Evolutionary conservation across 306 rosid species (phyloP).

Genomic region (Quercus suber): DNA sequence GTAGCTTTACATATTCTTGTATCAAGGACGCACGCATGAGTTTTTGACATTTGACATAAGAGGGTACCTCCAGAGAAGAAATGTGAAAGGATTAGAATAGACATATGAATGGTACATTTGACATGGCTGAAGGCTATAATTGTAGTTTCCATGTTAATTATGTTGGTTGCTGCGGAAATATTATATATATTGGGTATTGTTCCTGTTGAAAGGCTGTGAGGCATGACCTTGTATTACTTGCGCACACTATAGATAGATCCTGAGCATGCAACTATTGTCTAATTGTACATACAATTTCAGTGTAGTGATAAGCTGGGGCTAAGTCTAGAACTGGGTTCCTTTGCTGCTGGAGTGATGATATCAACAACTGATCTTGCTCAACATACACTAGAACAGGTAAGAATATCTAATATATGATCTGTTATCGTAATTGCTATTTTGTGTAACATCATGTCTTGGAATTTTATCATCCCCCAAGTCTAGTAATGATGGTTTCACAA

Average conservation of each 20-base stretch:
- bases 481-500: neutral
- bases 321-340: constrained; percentile 95
- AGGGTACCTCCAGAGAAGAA: neutral
- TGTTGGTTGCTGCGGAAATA: neutral
- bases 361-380: constrained; percentile 98
- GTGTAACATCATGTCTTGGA: neutral
- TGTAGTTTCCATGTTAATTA: neutral
- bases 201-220: neutral
- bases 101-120: neutral
- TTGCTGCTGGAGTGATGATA: constrained; percentile 98
- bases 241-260: neutral
- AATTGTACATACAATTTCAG: constrained; percentile 52
- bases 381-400: constrained; percentile 93
- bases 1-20: constrained; percentile 2
- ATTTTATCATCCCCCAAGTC: neutral
- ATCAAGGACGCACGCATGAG: neutral
- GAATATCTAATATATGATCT: neutral
- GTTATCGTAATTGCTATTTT: neutral
- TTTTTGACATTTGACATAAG: neutral
- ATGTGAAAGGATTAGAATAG: neutral
- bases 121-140: neutral
- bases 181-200: neutral
- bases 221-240: neutral
- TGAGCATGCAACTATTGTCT: constrained; percentile 18
- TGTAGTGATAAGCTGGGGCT: constrained; percentile 97